Conservation (phyloP, 192 early-diverging fungal genomes). For the Entomortierella beljakovae region DNA sequence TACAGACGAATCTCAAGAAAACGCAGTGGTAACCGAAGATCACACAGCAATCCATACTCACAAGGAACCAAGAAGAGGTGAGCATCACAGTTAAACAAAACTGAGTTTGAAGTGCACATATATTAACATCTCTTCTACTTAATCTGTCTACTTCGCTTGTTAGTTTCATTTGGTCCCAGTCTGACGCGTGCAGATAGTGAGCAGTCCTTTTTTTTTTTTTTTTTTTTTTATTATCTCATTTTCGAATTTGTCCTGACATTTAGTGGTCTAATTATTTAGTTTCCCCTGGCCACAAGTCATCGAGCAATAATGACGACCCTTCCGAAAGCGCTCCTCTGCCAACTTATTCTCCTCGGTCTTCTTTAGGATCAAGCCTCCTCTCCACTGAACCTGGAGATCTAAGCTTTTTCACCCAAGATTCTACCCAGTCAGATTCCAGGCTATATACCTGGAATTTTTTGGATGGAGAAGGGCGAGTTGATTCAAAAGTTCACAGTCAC, state of each 20-base stretch:
- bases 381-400: slow-evolving; percentile 1
- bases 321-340: not conserved
- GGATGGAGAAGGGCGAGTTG: not conserved
- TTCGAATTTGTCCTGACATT: not conserved
- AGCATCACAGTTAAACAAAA: not conserved
- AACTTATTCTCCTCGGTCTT: not conserved
- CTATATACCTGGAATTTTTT: slow-evolving; percentile 2
- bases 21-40: no score
- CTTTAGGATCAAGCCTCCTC: not conserved
- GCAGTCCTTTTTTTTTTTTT: not conserved
- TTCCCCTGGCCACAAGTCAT: not conserved
- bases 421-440: not conserved
- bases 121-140: not conserved
- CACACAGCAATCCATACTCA: not conserved
- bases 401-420: not conserved
- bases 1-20: not conserved
- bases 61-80: not conserved
- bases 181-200: not conserved
- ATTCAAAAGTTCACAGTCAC: slow-evolving; percentile 4
- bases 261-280: not conserved
- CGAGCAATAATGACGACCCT: not conserved
- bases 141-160: not conserved
- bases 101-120: not conserved
- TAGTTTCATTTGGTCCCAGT: not conserved
- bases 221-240: not conserved